Base-by-base conservation (phyloP, 2,329 filamentous ascomycete genomes). In the Rhytidhysteron rufulum region DNA sequence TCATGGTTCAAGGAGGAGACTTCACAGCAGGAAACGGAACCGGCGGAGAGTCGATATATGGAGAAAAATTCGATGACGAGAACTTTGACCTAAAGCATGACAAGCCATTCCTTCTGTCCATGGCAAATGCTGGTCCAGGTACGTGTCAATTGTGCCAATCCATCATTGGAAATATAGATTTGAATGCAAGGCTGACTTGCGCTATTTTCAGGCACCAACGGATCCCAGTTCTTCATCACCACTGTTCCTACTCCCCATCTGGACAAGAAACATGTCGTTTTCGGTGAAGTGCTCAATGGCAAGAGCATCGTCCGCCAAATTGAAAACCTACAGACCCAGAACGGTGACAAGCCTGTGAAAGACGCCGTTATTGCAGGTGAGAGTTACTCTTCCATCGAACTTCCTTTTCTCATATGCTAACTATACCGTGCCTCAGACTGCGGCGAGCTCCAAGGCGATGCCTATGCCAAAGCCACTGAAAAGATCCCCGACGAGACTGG, bases 1-100 rank as follows among this genome's bases (percentile, higher is more conserved):
- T 98, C 71, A 97, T 98, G 91, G 93, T 96, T 60, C 86, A 96
- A 73, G 90, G 93, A 62, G 91, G 93, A 69, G 93, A 97, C 68
- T 98, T 98, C 67, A 98, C 91, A 35, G 83, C 81, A 40, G 88
- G 88, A 64, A 91, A 97, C 64, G 93, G 91, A 51, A 97, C 91
- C 19, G 91, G 91, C 50, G 91, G 91, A 60, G 93, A 97, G 73
- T 93, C 86, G 49, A 97, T 98, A 68, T 98, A 97, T 63, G 91
- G 91, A 60, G 86, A 86, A 66, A 97, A 96, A 73, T 98, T 98
- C 58, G 86, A 88, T 57, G 91, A 98, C 58, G 91, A 98, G 78
- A 95, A 94, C 67, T 97, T 98, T 62, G 79, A 87, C 39, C 72
- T 85, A 62, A 90, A 94, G 77, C 93, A 98, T 64, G 87, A 94